These are phyloP conservation scores for Davidsoniella neocaledoniae DNA, from an alignment of 2,329 filamentous ascomycete species.

Conservation along the genomic window DNA sequence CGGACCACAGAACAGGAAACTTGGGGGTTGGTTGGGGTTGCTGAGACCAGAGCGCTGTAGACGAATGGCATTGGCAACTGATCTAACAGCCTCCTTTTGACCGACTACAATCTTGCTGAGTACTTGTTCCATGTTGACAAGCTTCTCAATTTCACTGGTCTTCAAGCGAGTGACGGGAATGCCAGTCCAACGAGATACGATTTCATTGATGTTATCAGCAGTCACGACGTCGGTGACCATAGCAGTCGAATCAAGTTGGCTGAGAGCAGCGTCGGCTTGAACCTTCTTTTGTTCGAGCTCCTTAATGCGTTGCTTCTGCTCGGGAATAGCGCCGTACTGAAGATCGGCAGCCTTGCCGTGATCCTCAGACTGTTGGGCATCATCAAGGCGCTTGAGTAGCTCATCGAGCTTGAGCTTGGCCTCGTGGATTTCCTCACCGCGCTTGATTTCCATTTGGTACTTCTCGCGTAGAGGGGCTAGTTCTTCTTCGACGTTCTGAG, in stretches of 20 bases:
- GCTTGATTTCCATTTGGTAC: slow-evolving; percentile 83
- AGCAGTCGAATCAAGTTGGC: slow-evolving; percentile 40
- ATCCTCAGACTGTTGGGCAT: slow-evolving; percentile 77
- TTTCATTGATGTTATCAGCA: slow-evolving; percentile 97
- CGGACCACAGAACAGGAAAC: slow-evolving; percentile 96
- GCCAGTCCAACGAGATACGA: slow-evolving; percentile 93
- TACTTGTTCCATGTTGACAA: slow-evolving; percentile 89
- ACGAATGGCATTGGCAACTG: slow-evolving; percentile 90
- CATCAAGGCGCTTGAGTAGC: slow-evolving; percentile 79
- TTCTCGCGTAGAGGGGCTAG: slow-evolving; percentile 81
- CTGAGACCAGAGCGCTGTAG: slow-evolving; percentile 84
- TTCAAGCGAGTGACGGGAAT: slow-evolving; percentile 89
- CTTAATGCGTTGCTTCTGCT: slow-evolving; percentile 67
- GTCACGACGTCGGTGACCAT: slow-evolving; percentile 89
- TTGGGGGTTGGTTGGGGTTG: slow-evolving; percentile 93
- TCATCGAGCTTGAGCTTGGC: slow-evolving; percentile 89
- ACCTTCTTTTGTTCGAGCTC: slow-evolving; percentile 67
- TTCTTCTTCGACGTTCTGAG: slow-evolving; percentile 88
- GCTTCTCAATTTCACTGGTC: slow-evolving; percentile 93
- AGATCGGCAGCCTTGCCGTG: slow-evolving; percentile 80
- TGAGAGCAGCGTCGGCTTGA: slow-evolving; percentile 57
- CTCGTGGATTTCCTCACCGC: slow-evolving; percentile 82
- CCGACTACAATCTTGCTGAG: slow-evolving; percentile 76
- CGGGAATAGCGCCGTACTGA: slow-evolving; percentile 93
- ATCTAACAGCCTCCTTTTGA: slow-evolving; percentile 73